A percentile compares a stretch with the other conserved stretches of the same genome.
phyloP scores from a whole-genome alignment of 148 eudicot genomes.

The Selenicereus undatus region DNA sequence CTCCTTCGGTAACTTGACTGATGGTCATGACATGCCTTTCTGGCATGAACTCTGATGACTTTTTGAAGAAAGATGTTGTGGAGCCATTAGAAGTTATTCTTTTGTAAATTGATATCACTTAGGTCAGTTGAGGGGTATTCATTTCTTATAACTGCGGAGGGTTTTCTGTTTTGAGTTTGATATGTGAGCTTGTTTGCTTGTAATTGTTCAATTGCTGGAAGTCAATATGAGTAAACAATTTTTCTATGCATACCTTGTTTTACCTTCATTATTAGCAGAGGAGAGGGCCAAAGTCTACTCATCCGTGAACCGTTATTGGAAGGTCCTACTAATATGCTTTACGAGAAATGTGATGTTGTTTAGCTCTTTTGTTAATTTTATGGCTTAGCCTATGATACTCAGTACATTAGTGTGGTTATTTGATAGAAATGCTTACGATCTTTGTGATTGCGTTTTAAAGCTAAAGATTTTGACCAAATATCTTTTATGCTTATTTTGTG shows the following conservation, averaged over 20 bases:
- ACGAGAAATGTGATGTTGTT: too few relatives aligned
- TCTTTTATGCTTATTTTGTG: neutral
- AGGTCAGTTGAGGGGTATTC: too few relatives aligned
- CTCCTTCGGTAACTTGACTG: neutral
- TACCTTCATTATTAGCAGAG: neutral
- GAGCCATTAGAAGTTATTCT: neutral
- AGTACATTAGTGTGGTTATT: neutral
- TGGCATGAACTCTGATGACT: neutral
- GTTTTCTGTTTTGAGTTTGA: neutral
- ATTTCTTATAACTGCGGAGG: too few relatives aligned
- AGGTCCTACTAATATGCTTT: too few relatives aligned
- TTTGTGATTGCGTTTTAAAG: neutral
- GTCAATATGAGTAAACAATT: neutral
- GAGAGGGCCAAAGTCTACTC: too few relatives aligned
- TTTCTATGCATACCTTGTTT: neutral
- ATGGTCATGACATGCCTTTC: neutral
- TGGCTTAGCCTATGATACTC: too few relatives aligned
- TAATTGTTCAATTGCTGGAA: neutral
- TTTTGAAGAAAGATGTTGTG: neutral
- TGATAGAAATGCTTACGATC: constrained; percentile 3
- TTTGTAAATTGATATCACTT: neutral
- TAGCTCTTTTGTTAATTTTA: too few relatives aligned
- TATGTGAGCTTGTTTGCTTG: neutral
- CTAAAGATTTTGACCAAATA: neutral
- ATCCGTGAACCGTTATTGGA: too few relatives aligned